A percentile compares a stretch with the other conserved stretches of the same genome.
These are phyloP conservation scores for Populus tomentosa DNA, from an alignment of 441 rosid genomes.

Conservation along the genomic window DNA sequence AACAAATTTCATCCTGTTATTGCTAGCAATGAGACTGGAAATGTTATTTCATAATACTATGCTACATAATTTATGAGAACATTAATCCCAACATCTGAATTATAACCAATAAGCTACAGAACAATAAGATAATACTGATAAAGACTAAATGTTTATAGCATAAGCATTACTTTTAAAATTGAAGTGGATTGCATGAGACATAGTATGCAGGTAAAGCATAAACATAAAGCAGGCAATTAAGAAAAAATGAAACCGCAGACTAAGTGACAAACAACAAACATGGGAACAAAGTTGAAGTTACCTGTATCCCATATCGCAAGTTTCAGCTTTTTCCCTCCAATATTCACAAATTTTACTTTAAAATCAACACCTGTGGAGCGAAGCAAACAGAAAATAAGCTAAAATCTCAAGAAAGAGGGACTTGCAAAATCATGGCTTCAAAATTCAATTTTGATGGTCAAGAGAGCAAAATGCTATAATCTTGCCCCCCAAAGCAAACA, in stretches of 20 bases:
- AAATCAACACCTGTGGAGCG: constrained; percentile 49
- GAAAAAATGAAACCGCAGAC: neutral
- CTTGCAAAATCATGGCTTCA: neutral
- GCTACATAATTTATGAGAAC: neutral
- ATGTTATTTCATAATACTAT: neutral
- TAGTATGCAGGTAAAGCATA: too few species aligned
- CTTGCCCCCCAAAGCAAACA: neutral
- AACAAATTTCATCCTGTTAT: neutral
- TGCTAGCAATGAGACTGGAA: neutral
- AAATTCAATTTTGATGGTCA: neutral
- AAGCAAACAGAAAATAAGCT: neutral
- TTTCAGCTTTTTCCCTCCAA: constrained; percentile 63
- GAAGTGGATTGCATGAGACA: neutral
- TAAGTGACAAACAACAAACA: neutral
- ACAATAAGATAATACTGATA: too few species aligned
- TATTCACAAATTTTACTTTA: constrained; percentile 51
- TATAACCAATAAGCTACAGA: neutral
- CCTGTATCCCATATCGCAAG: constrained; percentile 88
- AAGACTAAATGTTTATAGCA: neutral
- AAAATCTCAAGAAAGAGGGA: neutral
- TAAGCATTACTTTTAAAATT: neutral
- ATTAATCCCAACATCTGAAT: neutral
- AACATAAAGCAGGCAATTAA: too few species aligned
- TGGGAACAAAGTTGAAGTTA: constrained; percentile 13
- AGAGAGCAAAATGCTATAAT: neutral